These are phyloP conservation scores for Xylaria sp. DNA, from an alignment of 2,329 filamentous ascomycete genomes.

Conservation along the genomic window DNA sequence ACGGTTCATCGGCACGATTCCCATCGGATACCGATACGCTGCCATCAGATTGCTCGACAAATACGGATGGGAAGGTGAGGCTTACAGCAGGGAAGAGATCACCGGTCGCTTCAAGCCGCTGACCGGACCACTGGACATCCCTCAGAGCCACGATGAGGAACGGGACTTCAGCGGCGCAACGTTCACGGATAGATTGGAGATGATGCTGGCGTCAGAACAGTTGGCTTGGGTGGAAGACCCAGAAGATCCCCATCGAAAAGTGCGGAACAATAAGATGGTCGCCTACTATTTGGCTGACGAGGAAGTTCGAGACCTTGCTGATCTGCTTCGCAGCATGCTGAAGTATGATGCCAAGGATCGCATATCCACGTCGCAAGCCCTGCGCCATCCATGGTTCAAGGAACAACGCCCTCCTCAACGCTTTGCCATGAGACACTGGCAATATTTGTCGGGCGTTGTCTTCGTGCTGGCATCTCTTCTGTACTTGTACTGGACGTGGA, in stretches of 20 bases:
- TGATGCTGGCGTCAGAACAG: constrained; percentile 3
- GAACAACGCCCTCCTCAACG: neutral
- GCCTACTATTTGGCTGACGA: constrained; percentile 2
- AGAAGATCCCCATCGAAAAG: neutral
- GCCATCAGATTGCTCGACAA: neutral
- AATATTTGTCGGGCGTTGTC: neutral
- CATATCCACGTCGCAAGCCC: neutral
- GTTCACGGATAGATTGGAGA: neutral
- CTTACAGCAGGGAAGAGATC: neutral
- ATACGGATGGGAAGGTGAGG: neutral
- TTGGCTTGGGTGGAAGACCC: neutral
- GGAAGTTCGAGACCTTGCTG: constrained; percentile 4
- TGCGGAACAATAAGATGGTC: neutral
- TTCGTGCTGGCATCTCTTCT: neutral
- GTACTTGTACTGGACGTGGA: neutral
- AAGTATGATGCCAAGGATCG: constrained; percentile 5
- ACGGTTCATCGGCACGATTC: constrained; percentile 7
- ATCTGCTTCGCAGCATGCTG: constrained; percentile 10
- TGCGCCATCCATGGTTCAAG: constrained; percentile 14
- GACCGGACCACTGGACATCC: neutral
- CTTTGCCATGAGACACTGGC: neutral
- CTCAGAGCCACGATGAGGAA: neutral
- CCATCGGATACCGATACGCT: constrained; percentile 1
- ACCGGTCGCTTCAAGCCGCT: neutral
- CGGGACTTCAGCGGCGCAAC: neutral